phyloP scores from a whole-genome alignment of 2,329 filamentous ascomycete genomes.

The Alternaria triticimaculans region DNA sequence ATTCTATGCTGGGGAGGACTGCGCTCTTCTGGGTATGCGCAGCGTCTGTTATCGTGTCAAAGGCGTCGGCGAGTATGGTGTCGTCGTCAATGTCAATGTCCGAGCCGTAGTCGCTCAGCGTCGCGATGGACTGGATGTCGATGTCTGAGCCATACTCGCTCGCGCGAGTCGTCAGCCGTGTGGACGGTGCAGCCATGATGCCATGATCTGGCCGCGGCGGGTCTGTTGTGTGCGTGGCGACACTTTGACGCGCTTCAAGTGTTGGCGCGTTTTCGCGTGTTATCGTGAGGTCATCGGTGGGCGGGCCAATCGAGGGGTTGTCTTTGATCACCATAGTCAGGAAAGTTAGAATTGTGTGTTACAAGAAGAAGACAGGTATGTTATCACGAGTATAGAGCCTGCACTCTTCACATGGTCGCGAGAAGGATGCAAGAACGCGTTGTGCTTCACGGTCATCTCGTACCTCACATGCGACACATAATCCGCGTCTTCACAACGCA shows the following conservation, averaged over 20 bases:
- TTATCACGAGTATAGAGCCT: neutral
- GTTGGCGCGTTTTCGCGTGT: constrained; percentile 20
- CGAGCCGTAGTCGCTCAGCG: constrained; percentile 68
- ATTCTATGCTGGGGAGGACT: constrained; percentile 30
- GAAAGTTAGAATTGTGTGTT: neutral
- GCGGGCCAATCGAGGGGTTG: constrained; percentile 4
- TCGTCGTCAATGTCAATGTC: constrained; percentile 69
- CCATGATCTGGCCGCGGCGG: constrained; percentile 22
- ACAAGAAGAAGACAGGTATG: neutral
- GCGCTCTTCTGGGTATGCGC: constrained; percentile 8
- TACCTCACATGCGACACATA: neutral
- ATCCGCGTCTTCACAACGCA: neutral
- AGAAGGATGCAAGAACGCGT: neutral
- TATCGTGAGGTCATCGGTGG: constrained; percentile 22
- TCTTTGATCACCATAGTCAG: neutral
- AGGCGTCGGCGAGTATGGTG: constrained; percentile 38
- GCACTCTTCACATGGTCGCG: neutral
- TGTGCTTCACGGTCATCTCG: neutral
- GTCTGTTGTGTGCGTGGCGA: constrained; percentile 11
- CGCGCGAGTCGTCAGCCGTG: constrained; percentile 13
- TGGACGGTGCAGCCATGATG: constrained; percentile 32
- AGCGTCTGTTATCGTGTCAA: constrained; percentile 15
- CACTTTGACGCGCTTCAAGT: constrained; percentile 13
- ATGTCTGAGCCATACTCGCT: constrained; percentile 72
- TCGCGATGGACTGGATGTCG: constrained; percentile 52